Percentiles rank a stretch among this genome's conserved stretches.
Evolutionary conservation across 306 rosid genomes (phyloP).

Genomic region (Mimosa pudica): DNA sequence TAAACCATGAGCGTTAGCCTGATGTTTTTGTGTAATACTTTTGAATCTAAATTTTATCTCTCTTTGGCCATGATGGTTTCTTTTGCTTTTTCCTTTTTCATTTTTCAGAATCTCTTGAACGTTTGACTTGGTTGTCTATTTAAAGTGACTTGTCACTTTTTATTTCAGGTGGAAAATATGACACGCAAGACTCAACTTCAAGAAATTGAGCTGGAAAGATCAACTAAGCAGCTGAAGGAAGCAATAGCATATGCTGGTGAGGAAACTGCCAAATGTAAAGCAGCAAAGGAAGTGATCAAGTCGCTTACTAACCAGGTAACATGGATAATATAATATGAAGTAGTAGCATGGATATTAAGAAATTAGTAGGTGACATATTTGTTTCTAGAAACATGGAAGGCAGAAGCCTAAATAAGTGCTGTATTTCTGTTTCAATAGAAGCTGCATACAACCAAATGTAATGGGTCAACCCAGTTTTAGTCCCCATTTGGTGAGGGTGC

Average conservation of each 20-base stretch:
- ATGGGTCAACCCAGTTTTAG: neutral
- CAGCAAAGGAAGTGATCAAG: constrained; percentile 96
- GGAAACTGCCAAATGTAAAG: constrained; percentile 86
- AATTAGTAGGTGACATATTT: neutral
- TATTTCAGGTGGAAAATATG: constrained; percentile 80
- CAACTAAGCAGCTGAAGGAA: constrained; percentile 89
- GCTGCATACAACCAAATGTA: neutral
- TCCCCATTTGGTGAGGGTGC: too few relatives aligned
- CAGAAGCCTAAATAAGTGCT: neutral
- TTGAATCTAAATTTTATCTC: neutral
- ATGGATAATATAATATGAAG: constrained; percentile 3
- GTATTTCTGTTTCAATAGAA: neutral
- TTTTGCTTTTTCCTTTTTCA: constrained; percentile 8
- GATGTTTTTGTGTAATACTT: neutral
- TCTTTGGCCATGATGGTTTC: constrained; percentile 1
- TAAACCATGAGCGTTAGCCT: neutral
- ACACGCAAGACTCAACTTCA: constrained; percentile 85
- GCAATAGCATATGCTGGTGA: constrained; percentile 85
- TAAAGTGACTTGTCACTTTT: constrained; percentile 33
- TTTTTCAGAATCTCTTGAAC: neutral
- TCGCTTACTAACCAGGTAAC: constrained; percentile 93
- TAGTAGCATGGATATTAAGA: neutral
- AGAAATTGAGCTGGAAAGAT: constrained; percentile 89
- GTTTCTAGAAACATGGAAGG: neutral
- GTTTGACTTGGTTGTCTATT: constrained; percentile 32